These are phyloP conservation scores for Pichia sp. DNA, from an alignment of 1,139 yeast genomes.

Conservation along the genomic window DNA sequence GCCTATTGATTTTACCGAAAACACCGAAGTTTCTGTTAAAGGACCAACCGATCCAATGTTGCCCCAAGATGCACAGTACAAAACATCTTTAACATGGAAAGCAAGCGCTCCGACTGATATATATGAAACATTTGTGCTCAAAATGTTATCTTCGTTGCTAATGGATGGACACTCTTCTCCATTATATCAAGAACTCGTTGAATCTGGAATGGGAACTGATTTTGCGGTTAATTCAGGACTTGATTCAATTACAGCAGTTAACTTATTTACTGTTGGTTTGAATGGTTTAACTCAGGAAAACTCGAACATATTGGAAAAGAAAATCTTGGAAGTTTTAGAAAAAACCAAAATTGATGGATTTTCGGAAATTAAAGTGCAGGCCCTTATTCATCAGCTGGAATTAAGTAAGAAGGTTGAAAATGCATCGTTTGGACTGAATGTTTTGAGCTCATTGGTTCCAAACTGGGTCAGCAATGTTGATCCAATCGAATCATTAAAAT, in stretches of 20 bases:
- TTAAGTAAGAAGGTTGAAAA: constrained; percentile 77
- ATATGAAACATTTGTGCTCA: constrained; percentile 67
- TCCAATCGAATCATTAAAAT: constrained; percentile 58
- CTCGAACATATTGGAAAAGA: constrained; percentile 33
- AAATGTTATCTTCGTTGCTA: constrained; percentile 60
- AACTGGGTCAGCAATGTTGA: constrained; percentile 78
- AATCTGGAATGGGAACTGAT: constrained; percentile 77
- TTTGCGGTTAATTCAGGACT: constrained; percentile 84
- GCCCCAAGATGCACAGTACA: constrained; percentile 61
- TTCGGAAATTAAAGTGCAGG: constrained; percentile 62
- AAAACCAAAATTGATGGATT: constrained; percentile 41
- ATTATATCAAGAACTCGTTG: constrained; percentile 75
- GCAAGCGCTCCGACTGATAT: constrained; percentile 67
- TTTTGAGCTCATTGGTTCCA: constrained; percentile 67
- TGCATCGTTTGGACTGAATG: constrained; percentile 81
- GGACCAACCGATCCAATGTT: constrained; percentile 88
- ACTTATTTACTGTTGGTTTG: constrained; percentile 77
- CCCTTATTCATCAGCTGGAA: constrained; percentile 83
- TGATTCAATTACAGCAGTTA: constrained; percentile 72
- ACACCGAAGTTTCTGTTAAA: constrained; percentile 31
- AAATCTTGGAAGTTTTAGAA: constrained; percentile 37
- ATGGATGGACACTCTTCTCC: constrained; percentile 93
- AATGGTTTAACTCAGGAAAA: constrained; percentile 60
- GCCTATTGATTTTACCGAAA: constrained; percentile 37
- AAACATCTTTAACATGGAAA: constrained; percentile 82